Evolutionary conservation across 305 asterid genomes (phyloP), one percentile per base, ranked within the genome.

Genomic region (Rubia balearica): DNA sequence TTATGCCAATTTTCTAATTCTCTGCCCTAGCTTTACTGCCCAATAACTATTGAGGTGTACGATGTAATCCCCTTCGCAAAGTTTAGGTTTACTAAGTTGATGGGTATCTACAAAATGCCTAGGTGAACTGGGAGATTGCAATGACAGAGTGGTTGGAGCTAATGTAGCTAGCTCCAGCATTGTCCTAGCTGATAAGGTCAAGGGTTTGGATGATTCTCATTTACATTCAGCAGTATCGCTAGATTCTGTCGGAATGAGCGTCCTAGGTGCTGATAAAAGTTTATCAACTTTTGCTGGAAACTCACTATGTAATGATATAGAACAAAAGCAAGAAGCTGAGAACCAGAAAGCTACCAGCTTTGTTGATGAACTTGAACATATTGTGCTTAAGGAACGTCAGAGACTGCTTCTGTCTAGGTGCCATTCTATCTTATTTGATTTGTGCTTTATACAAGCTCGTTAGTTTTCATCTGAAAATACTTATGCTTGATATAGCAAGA

Each of bases 331-430:
- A 70, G 74, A 76, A 53, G 63, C 65, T 63, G 83, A 84, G 73
- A 69, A 77, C 70, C 81, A 79, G 79, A 66, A 24, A 73, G 64
- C 78, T 42, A 72, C 61, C 61, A 82, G 76, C 71, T 53, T 19
- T 78, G 75, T 81, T 66, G 88, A 87, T 76, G 90, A 87, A 45
- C 88, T 86, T 46, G 96, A 91, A 73, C 84, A 85, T 71, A 75
- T 87, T 19, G 78, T 72, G n/a, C 79, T 90, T 53, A 83, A 80
- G 79, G 89, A 84, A 45, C 89, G 98, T 48, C 78, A 78, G 76
- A 78, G 78, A 77, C 71, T 74, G 76, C 86, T 91, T 60, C 75
- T 82, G 36, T 43, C 78, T 56, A 89, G 96, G 97, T 87, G 75
- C 62, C 53, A 55, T 14, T 75, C 41, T 10, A 16, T 51, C 62